Percentiles rank a stretch among this genome's conserved stretches.
Evolutionary conservation across 2,329 filamentous ascomycete genomes (phyloP).

Genomic region (Cladophialophora chaetospira): DNA sequence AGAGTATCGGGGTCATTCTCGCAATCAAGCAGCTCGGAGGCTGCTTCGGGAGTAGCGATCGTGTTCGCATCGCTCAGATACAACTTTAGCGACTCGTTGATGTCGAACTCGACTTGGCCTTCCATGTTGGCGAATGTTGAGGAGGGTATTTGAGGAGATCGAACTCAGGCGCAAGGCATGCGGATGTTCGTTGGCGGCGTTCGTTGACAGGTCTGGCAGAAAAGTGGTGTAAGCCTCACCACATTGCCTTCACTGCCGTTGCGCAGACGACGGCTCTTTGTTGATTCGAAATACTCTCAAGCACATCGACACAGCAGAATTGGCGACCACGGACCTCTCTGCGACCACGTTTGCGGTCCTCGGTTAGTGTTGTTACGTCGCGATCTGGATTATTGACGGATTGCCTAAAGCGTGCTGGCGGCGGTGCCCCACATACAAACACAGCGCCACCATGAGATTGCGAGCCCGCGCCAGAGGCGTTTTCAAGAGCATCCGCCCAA

Average conservation of each 20-base stretch:
- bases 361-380: background rate
- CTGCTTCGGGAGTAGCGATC: conserved; percentile 83
- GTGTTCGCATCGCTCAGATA: conserved; percentile 91
- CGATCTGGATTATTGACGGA: conserved; percentile 21
- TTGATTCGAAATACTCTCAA: too few relatives aligned
- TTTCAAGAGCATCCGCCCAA: conserved; percentile 23
- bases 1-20: conserved; percentile 87
- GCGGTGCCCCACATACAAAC: conserved; percentile 11
- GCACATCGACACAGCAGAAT: background rate
- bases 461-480: conserved; percentile 20
- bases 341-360: conserved; percentile 3
- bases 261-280: background rate
- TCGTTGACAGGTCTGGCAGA: background rate
- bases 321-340: background rate
- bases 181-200: background rate
- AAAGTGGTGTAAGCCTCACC: background rate
- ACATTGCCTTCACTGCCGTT: background rate
- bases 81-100: conserved; percentile 93
- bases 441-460: conserved; percentile 25
- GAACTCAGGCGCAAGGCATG: background rate
- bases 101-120: conserved; percentile 76
- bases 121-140: conserved; percentile 53
- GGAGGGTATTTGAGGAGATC: background rate
- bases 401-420: conserved; percentile 14
- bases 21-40: conserved; percentile 80